These are phyloP conservation scores for Trichoderma sp. DNA, from an alignment of 2,329 filamentous ascomycete species.

Conservation along the genomic window DNA sequence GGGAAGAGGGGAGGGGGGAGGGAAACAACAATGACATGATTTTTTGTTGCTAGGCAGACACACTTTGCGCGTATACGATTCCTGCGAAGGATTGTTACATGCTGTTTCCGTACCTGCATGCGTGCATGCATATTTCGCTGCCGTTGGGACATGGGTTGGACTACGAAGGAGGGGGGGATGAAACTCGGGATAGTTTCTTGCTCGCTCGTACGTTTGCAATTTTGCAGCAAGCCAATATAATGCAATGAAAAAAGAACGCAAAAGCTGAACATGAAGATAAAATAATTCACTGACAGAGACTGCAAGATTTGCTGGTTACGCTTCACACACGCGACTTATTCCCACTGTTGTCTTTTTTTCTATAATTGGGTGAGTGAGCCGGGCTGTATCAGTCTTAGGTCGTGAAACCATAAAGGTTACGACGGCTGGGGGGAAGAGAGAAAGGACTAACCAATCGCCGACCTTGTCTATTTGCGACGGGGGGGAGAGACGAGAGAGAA, in stretches of 20 bases:
- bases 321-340: not conserved
- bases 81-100: slow-evolving; percentile 10
- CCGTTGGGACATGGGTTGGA: not conserved
- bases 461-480: not conserved
- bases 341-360: not conserved
- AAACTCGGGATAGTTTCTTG: not conserved
- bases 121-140: not conserved
- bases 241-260: not conserved
- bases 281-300: not conserved
- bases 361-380: not conserved
- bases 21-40: not conserved
- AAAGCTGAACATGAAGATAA: not conserved
- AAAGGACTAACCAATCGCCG: not conserved
- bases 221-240: not conserved
- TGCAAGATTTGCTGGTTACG: not conserved
- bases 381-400: not conserved
- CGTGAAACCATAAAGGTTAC: not conserved
- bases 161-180: not conserved
- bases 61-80: not conserved
- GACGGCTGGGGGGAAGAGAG: not conserved
- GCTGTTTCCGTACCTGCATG: slow-evolving; percentile 4
- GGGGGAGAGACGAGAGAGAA: not conserved
- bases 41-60: not conserved
- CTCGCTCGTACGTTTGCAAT: not conserved
- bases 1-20: not conserved